Evolutionary conservation across 345 rosid species (phyloP), one percentile per base, ranked within the genome.

Genomic region (Draba incana): DNA sequence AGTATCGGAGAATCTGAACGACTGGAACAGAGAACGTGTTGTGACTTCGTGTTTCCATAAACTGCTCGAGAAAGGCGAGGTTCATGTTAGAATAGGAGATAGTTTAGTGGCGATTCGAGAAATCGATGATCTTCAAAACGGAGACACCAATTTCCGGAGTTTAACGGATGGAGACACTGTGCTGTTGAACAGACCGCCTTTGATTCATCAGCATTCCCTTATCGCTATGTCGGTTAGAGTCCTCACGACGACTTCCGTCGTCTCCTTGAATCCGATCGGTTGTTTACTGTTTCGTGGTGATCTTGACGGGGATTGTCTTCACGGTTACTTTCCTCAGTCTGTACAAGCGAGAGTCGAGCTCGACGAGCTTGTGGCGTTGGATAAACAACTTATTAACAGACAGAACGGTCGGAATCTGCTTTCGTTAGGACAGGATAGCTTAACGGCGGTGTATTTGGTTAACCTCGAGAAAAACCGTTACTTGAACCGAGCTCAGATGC

Each of bases 301-400:
- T 76, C 91, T 94, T 52, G 99, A 94, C 59, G 99, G 99, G 4
- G 99, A 91, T 59, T 94, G 99, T 79, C 80, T 94, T 25, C 99
- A 94, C 51, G 99, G 99, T 10, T 94, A 87, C 62, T 81, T 94
- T 76, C 95, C 99, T 30, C 97, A 94, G 72, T 87, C 97, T 0
- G 66, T 94, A 38, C 86, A 81, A 38, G 76, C 95, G 0, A 82
- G 81, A 48, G 87, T 80, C 8, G 99, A 94, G 87, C 92, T 94
- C 0, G 78, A 33, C 2, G 98, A 91, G 78, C 97, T 94, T 64
- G 86, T 84, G 65, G 88, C 91, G 51, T 84, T 94, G 61, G 84
- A 91, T 72, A 91, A 71, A 66, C 99, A 94, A 71, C 75, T 89
- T 50, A 56, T 79, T 10, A 87, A 94, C 74, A 68, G 76, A 38